Evolutionary conservation across 2,329 filamentous ascomycete genomes (phyloP).

Genomic region (Colletotrichum incanum): DNA sequence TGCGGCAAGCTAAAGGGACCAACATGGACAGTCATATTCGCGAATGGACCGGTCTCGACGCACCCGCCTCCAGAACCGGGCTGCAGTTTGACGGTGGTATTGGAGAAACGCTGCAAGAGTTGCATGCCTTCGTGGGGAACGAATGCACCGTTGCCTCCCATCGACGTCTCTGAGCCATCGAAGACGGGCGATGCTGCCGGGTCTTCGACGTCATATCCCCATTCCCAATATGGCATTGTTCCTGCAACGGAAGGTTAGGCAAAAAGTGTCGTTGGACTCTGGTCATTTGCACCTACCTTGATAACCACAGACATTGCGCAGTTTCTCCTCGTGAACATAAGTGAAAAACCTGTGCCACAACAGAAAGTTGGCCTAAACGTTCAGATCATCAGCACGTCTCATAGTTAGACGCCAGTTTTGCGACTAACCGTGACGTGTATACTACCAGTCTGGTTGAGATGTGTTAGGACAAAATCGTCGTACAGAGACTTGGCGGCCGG

Average conservation of each 20-base stretch:
- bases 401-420: not conserved
- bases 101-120: conserved; percentile 18
- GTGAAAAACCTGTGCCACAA: conserved; percentile 40
- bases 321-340: conserved; percentile 28
- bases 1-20: conserved; percentile 48
- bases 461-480: conserved; percentile 44
- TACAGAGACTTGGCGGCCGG: conserved; percentile 43
- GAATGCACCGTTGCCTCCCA: conserved; percentile 56
- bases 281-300: conserved; percentile 37
- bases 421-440: conserved; percentile 37
- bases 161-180: conserved; percentile 56
- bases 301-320: conserved; percentile 39
- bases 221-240: conserved; percentile 40
- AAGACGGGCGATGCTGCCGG: conserved; percentile 54
- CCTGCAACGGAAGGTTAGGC: not conserved
- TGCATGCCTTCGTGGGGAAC: conserved; percentile 47
- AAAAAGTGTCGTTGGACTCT: not conserved
- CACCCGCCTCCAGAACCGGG: conserved; percentile 67
- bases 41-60: conserved; percentile 54
- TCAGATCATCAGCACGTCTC: not conserved
- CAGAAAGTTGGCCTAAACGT: conserved; percentile 27
- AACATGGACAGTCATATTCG: conserved; percentile 56
- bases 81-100: conserved; percentile 51
- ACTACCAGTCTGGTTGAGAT: conserved; percentile 37
- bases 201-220: conserved; percentile 44